Base-by-base conservation (phyloP, 768 basidiomycete genomes). In the Hemileccinum impolitum region DNA sequence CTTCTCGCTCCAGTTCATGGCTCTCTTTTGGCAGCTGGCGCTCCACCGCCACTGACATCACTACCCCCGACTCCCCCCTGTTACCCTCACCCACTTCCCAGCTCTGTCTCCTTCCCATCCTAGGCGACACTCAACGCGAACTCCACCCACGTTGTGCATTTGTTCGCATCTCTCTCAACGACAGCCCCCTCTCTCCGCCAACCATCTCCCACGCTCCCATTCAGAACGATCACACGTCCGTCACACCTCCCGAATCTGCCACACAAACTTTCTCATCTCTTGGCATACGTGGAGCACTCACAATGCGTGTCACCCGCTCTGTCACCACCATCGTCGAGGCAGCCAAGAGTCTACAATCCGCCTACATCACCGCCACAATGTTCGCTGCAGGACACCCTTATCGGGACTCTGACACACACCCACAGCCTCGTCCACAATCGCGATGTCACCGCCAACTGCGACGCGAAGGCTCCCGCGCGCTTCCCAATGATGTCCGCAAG, bases 271-370 rank as follows among this genome's bases (percentile, higher is more conserved):
- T 23, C 21, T 17, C 50, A 43, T 32, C 57, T 15, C 42, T 48
- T 15, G 21, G 17, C 50, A 30, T 60, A 21, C 59, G 52, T 2
- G 45, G 47, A 0, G 36, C 49, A 2, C 47, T 67, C 3, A 59
- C 60, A 1, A 46, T 53, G 21, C 72, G 63, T 23, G 64, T 74
- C 40, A 53, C 65, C 19, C 66, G 68, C 43, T 73, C 74, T 3
- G 69, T 74, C 13, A 51, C 64, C 17, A 70, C 69, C 40, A 62
- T 84, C 40, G 63, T 83, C 36, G 76, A 75, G 57, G 67, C 78
- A 0, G 84, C 81, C 7, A 75, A 74, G 50, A 75, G 75, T 11
- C 70, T 85, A 56, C 83, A 85, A 62, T 71, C 69, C 17, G 79
- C 76, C 31, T 85, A 83, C 54, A 74, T 84, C 51, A 66, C 70